Evolutionary conservation across 1,139 yeast genomes (phyloP).

Genomic region (Zygoascus hellenicus): DNA sequence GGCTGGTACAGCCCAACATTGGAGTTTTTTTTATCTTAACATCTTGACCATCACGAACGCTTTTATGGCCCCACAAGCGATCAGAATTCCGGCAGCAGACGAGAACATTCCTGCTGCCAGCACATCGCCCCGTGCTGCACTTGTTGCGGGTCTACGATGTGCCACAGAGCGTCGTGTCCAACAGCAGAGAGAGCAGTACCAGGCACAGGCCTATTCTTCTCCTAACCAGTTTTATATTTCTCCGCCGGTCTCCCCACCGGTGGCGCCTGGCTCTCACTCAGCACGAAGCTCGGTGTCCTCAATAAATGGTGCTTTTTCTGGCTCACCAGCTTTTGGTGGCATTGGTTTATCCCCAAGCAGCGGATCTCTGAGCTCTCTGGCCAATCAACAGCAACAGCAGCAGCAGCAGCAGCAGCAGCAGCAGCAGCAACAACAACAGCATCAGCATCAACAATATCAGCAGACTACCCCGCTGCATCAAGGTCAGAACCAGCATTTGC

Average conservation of each 20-base stretch:
- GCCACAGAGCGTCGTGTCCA: constrained; percentile 30
- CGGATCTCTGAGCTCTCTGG: constrained; percentile 1
- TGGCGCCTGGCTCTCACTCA: constrained; percentile 6
- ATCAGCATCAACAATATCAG: too few species aligned
- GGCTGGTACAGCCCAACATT: neutral
- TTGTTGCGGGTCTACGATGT: constrained; percentile 31
- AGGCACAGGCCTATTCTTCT: constrained; percentile 15
- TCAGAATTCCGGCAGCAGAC: constrained; percentile 20
- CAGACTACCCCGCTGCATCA: too few species aligned
- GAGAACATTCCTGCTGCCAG: constrained; percentile 12
- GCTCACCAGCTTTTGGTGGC: constrained; percentile 6
- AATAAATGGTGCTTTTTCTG: constrained; percentile 9
- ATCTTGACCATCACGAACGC: neutral
- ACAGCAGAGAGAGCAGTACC: constrained; percentile 23
- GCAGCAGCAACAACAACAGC: too few species aligned
- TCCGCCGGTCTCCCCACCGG: constrained; percentile 9
- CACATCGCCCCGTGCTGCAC: constrained; percentile 25
- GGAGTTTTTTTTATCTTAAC: neutral
- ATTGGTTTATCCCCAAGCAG: constrained; percentile 7
- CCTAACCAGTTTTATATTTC: constrained; percentile 9
- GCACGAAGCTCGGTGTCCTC: constrained; percentile 14
- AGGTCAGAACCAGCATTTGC: neutral
- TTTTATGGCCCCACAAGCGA: constrained; percentile 19
- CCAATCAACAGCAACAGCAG: neutral
- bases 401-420: too few species aligned